Conservation (phyloP, 73 alveolate genomes). For the Symbiodinium pilosum region DNA sequence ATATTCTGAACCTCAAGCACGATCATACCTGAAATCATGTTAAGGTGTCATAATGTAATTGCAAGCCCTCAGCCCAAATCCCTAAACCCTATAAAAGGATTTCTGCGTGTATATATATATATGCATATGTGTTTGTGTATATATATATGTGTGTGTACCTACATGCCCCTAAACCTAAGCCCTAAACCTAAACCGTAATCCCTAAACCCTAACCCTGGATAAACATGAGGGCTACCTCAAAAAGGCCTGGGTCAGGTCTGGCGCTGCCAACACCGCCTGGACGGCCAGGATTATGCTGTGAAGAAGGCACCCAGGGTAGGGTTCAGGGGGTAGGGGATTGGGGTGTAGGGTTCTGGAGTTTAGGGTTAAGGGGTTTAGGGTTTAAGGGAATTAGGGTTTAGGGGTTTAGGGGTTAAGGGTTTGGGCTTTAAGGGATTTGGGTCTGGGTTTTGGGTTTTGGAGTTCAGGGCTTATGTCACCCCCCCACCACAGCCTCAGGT, state of each 20-base stretch:
- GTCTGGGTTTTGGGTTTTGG: background rate
- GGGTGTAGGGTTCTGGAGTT: background rate
- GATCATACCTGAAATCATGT: no score
- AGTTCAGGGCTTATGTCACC: no score
- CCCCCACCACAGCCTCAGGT: no score
- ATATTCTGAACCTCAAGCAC: no score
- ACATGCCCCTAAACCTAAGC: background rate
- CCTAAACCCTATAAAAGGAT: background rate
- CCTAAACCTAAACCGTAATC: background rate
- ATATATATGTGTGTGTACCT: no score
- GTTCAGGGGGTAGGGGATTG: background rate
- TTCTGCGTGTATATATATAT: no score
- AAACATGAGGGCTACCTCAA: no score
- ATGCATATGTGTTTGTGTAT: no score
- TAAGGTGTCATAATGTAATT: no score
- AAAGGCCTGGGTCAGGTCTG: no score
- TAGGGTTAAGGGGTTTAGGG: background rate
- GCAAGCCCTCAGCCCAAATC: background rate
- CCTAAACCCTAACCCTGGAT: background rate
- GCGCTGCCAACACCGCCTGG: conserved; percentile 28
- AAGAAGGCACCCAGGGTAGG: background rate
- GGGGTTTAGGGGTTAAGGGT: background rate
- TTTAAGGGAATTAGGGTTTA: background rate
- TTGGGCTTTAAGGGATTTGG: background rate
- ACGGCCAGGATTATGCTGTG: conserved; percentile 23